Conservation (phyloP, 2,329 filamentous ascomycete species). For the Arthrobotrys conoides region DNA sequence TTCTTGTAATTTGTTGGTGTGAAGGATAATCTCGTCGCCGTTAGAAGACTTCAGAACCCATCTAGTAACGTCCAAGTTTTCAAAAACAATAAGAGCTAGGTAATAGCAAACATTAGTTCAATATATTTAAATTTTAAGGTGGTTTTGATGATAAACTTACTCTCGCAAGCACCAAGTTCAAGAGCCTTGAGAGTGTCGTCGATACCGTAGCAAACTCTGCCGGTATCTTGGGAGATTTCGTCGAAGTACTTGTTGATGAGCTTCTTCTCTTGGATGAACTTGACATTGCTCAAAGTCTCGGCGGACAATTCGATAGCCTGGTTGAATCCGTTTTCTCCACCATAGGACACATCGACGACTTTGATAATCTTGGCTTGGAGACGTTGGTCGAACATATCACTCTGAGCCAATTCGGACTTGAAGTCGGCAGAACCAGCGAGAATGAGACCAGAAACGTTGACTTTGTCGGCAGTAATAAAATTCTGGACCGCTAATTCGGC, state of each 20-base stretch:
- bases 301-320: conserved; percentile 96
- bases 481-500: conserved; percentile 98
- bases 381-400: conserved; percentile 95
- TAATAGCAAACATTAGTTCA: background rate
- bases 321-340: conserved; percentile 99
- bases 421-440: conserved; percentile 98
- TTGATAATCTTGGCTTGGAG: conserved; percentile 97
- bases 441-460: conserved; percentile 95
- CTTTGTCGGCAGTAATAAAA: conserved; percentile 98
- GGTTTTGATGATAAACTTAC: conserved; percentile 52
- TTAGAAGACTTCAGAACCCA: conserved; percentile 87
- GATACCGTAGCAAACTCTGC: conserved; percentile 96
- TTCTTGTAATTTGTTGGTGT: conserved; percentile 91
- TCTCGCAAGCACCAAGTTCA: conserved; percentile 95
- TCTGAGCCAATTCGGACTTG: conserved; percentile 98
- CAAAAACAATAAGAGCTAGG: conserved; percentile 86
- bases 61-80: conserved; percentile 95
- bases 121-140: background rate
- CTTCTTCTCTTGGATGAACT: conserved; percentile 99
- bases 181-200: conserved; percentile 97
- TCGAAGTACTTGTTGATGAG: conserved; percentile 99
- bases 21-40: conserved; percentile 80
- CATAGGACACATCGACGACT: conserved; percentile 98
- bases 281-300: conserved; percentile 98
- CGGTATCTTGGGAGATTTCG: conserved; percentile 97